Evolutionary conservation across 768 basidiomycete genomes (phyloP), one percentile per base, ranked within the genome.

Genomic region (Phaeotremella skinneri): DNA sequence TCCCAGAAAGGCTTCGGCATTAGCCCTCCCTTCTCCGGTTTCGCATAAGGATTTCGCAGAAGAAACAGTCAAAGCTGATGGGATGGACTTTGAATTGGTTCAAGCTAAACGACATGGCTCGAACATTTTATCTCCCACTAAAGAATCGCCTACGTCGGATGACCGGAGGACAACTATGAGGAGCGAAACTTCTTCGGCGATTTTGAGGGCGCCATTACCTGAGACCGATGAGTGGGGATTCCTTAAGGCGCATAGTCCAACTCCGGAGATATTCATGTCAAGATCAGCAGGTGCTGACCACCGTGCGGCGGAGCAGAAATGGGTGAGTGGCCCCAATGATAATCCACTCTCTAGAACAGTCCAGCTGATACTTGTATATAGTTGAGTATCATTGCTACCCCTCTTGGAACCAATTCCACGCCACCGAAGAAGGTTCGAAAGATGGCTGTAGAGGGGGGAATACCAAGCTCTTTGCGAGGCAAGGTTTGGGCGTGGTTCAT

Each of bases 171-270:
- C 16, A 48, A 52, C 51, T 5, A 31, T 37, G 29, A 30, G 37
- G 17, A 52, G 51, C 32, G 51, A 52, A 20, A 20, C 21, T 23
- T 37, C 34, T 14, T 50, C 56, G 2, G 21, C 20, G 47, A 45
- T 3, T 32, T 50, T 48, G 7, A 45, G 34, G 23, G 25, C 58
- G 45, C 53, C 56, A 27, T 52, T 72, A 43, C 56, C 64, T 1
- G 69, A 73, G 53, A 73, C 72, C 27, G 72, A 76, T 43, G 70
- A 72, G 41, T 76, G 72, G 69, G 74, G 74, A 1, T 76, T 74
- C 49, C 30, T 72, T 21, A 70, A 68, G 47, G 67, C 67, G 23
- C 47, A 56, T 29, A 69, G 65, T 42, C 69, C 69, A 6, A 65
- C 64, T 20, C 74, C 74, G 17, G 67, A 70, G 57, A 70, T 72